Conservation (phyloP, 164 flowering plant species). For the Magnolia changhungtana region DNA sequence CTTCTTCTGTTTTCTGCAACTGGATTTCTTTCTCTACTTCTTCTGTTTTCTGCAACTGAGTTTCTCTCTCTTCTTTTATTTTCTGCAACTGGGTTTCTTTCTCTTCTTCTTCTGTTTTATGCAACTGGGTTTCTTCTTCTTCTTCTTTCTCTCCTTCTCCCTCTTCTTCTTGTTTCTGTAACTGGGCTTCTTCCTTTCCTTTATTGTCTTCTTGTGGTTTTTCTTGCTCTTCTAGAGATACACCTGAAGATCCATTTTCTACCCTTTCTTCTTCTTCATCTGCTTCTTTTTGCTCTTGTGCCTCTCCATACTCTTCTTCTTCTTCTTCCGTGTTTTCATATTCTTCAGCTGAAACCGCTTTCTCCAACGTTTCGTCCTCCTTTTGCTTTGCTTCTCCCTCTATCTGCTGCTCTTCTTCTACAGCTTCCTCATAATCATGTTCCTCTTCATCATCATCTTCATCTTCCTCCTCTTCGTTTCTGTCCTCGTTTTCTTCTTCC, state of each 20-base stretch:
- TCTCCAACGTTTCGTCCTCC: not conserved
- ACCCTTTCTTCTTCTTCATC: slow-evolving; percentile 6
- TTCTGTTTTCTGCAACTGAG: not conserved
- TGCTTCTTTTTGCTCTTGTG: slow-evolving; percentile 13
- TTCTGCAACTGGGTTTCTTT: not conserved
- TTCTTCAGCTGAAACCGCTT: slow-evolving; percentile 13
- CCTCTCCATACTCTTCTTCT: slow-evolving; percentile 2
- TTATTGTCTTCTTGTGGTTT: slow-evolving; percentile 2
- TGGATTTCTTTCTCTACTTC: slow-evolving; percentile 3
- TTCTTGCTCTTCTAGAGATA: slow-evolving; percentile 8
- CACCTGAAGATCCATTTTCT: slow-evolving; percentile 8
- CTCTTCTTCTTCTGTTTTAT: not conserved
- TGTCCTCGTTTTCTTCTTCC: slow-evolving; percentile 19
- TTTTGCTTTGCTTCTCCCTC: slow-evolving; percentile 3
- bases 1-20: not conserved
- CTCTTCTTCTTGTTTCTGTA: slow-evolving; percentile 4
- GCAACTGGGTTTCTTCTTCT: slow-evolving; percentile 5
- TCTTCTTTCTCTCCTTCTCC: too few relatives aligned
- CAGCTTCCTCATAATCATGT: slow-evolving; percentile 21
- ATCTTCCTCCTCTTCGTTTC: slow-evolving; percentile 27
- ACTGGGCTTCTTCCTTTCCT: slow-evolving; percentile 1
- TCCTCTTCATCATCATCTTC: slow-evolving; percentile 23
- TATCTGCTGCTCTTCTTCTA: slow-evolving; percentile 4
- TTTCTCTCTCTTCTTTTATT: not conserved
- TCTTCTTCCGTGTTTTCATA: slow-evolving; percentile 1